These are phyloP conservation scores for Tubosaeta sp. DNA, from an alignment of 768 basidiomycete species.

Conservation along the genomic window DNA sequence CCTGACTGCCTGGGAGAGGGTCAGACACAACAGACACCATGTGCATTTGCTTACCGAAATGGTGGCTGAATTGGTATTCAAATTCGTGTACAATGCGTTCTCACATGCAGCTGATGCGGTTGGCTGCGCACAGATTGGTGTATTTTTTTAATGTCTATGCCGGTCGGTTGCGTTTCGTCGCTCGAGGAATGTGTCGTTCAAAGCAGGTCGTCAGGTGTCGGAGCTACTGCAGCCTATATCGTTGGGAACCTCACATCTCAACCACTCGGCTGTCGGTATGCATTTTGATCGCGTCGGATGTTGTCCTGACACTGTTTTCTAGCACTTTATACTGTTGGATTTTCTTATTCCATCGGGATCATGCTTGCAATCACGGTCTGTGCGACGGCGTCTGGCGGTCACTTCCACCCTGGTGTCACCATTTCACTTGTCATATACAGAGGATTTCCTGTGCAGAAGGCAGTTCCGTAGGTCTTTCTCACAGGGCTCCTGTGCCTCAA, in stretches of 20 bases:
- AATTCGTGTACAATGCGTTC: neutral
- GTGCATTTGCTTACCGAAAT: conserved; percentile 53
- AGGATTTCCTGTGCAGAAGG: conserved; percentile 51
- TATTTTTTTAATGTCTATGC: conserved; percentile 59
- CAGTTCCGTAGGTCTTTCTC: conserved; percentile 38
- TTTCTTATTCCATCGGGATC: conserved; percentile 57
- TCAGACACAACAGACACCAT: conserved; percentile 36
- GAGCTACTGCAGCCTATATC: conserved; percentile 48
- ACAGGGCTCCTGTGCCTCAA: conserved; percentile 8
- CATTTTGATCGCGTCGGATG: neutral
- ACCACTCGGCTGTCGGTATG: conserved; percentile 47
- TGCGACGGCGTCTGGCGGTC: conserved; percentile 53
- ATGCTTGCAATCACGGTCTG: conserved; percentile 53
- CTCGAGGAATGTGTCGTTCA: neutral
- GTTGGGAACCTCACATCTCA: conserved; percentile 43
- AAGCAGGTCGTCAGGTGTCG: conserved; percentile 38
- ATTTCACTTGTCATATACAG: conserved; percentile 48
- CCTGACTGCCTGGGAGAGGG: conserved; percentile 48
- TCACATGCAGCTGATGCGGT: conserved; percentile 1
- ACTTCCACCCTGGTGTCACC: conserved; percentile 64
- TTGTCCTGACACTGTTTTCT: neutral
- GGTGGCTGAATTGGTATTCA: conserved; percentile 54
- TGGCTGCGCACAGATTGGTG: conserved; percentile 44
- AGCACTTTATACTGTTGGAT: conserved; percentile 56
- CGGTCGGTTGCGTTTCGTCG: conserved; percentile 29